Evolutionary conservation across 768 basidiomycete species (phyloP), one percentile per base, ranked within the genome.

Genomic region (Grammothele lineata): DNA sequence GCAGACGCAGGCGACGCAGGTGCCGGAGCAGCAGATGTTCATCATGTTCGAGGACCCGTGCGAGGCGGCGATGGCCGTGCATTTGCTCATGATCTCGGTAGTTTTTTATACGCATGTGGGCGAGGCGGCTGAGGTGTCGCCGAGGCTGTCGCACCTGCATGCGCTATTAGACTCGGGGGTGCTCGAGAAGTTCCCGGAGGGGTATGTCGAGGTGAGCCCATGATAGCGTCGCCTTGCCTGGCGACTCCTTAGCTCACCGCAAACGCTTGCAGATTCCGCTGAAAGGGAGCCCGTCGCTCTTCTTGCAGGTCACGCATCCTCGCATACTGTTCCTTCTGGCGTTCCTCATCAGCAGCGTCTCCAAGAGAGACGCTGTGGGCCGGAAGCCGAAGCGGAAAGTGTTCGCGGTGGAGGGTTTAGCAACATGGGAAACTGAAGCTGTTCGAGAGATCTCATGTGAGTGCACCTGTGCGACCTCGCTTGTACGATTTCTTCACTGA

Each of bases 321-420:
- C 76, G 81, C 4, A 63, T 83, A 2, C 55, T 89, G 0, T 83
- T 80, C 52, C 61, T 77, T 11, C 70, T 89, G 4, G 81, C 78
- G 0, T 89, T 83, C 60, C 75, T 89, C 4, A 66, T 87, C 33
- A 84, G 80, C 54, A 74, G 76, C 4, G 68, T 77, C 1, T 76
- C 83, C 0, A 87, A 87, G 56, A 77, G 85, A 12, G 87, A 91
- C 57, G 75, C 82, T 0, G 77, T 84, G 0, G 89, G 87, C 33
- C 72, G 85, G 21, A 83, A 78, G 43, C 87, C 88, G 3, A 86
- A 83, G 67, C 74, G 83, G 48, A 81, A 77, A 38, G 67, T 85
- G 0, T 91, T 88, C 65, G 80, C 85, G 0, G 62, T 62, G 5
- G 86, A 85, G 51, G 88, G 85, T 0, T 40, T 85, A 6, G 61